Conservation (phyloP, 2,329 filamentous ascomycete genomes). For the Talaromyces piceae region DNA sequence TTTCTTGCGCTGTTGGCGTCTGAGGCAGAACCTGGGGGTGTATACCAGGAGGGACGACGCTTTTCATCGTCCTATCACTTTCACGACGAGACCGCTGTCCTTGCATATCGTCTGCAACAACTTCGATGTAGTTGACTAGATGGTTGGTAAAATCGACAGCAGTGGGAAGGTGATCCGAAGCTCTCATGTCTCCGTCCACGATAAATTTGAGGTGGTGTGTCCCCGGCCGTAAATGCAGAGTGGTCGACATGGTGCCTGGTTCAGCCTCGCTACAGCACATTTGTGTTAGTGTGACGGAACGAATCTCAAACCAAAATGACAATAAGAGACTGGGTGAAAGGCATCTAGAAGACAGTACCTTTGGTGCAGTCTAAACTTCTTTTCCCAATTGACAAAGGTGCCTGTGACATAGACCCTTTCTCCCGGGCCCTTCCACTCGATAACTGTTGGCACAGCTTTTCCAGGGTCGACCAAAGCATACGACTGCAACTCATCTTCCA, state of each 20-base stretch:
- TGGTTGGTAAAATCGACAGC: conserved; percentile 98
- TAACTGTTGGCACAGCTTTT: conserved; percentile 71
- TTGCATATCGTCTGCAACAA: conserved; percentile 64
- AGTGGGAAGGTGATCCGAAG: conserved; percentile 77
- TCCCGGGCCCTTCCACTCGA: conserved; percentile 78
- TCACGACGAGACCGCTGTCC: conserved; percentile 23
- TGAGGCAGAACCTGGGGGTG: conserved; percentile 39
- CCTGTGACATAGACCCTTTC: conserved; percentile 95
- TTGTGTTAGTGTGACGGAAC: not conserved
- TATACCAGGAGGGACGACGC: conserved; percentile 29
- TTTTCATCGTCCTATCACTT: conserved; percentile 27
- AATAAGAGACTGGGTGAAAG: not conserved
- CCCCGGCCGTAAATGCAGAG: conserved; percentile 77
- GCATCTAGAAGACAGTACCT: conserved; percentile 53
- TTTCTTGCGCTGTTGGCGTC: conserved; percentile 22
- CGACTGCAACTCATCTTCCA: conserved; percentile 64
- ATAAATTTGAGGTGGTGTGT: conserved; percentile 97
- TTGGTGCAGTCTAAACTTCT: conserved; percentile 78
- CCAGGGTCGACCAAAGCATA: conserved; percentile 60
- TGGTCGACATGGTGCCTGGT: conserved; percentile 61
- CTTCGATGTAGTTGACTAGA: conserved; percentile 96
- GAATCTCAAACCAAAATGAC: not conserved
- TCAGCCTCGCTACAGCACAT: conserved; percentile 32
- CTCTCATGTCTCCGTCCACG: conserved; percentile 88
- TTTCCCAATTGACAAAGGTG: conserved; percentile 95